Evolutionary conservation across 176 grass and related monocot species (phyloP), one percentile per base, ranked within the genome.

Genomic region (Guadua angustifolia): DNA sequence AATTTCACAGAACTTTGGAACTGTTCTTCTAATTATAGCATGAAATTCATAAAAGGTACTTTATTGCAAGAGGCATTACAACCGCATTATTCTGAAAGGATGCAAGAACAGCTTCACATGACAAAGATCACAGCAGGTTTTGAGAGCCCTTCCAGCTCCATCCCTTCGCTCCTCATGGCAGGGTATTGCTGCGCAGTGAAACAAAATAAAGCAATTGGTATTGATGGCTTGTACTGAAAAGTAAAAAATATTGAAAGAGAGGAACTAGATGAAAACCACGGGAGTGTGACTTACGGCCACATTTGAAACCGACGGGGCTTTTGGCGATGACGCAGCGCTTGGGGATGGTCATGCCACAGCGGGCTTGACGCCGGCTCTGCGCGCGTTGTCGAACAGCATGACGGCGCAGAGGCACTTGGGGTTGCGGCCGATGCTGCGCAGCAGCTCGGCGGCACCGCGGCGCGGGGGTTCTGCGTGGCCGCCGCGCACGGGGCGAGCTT

Each of bases 251-350:
- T 1, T 11, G 22, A 18, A 43, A 69, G 5, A 8, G n/a, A 5
- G n/a, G 15, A 72, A 10, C 15, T 59, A 11, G 1, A n/a, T 59
- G 56, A 61, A 32, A 15, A 45, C 22, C 6, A 39, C 16, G 61
- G 52, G 11, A 19, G 2, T 15, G 4, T 7, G 3, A 79, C 78
- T 63, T 60, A 93, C 92, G 88, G 77, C 95, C 92, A 51, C 95
- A 98, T 79, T 98, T 95, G 85, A 95, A 98, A 22, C 92, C 95
- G 39, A 93, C 51, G 39, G 91, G 92, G 35, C 95, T 92, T 70
- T 86, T 79, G 33, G 78, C 86, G 67, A 98, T 46, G 84, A 88
- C 94, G 90, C 92, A 95, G 71, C 92, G 87, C 80, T 98, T 98
- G 60, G 90, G 92, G 33, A 98, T 95, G 35, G 90, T 91, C 62